Conservation (phyloP, 106 monocot species). For the Dioscorea dumetorum region DNA sequence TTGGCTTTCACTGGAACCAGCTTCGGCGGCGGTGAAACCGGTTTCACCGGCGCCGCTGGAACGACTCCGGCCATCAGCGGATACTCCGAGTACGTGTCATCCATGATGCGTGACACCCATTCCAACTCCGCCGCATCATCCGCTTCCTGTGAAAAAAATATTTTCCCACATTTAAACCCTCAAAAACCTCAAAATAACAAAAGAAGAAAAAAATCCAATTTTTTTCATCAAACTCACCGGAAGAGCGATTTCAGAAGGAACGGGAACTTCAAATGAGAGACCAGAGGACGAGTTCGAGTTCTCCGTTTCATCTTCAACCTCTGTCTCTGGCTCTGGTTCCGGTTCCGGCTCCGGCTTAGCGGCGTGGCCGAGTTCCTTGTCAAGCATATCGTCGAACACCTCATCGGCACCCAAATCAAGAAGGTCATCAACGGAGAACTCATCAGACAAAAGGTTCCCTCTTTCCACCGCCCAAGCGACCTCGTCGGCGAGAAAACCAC, state of each 20-base stretch:
- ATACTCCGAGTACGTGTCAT: conserved; percentile 59
- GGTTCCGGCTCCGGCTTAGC: conserved; percentile 1
- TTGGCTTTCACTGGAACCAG: conserved; percentile 49
- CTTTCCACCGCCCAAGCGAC: conserved; percentile 3
- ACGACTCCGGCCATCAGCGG: background rate
- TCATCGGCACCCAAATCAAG: conserved; percentile 38
- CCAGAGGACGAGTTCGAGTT: conserved; percentile 16
- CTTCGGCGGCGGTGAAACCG: background rate
- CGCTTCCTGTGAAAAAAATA: conserved; percentile 18
- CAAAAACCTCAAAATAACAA: background rate
- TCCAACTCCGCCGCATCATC: conserved; percentile 66
- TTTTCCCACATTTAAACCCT: background rate
- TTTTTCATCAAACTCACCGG: conserved; percentile 19
- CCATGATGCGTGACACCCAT: conserved; percentile 67
- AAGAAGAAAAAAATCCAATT: background rate
- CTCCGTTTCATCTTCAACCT: background rate
- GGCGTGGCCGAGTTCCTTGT: conserved; percentile 5
- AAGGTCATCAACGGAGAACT: conserved; percentile 54
- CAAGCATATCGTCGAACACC: background rate
- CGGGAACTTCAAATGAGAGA: conserved; percentile 16
- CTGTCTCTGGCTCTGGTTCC: too few species aligned
- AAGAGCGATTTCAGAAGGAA: conserved; percentile 28
- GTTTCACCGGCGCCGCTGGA: background rate
- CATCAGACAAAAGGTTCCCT: conserved; percentile 15
- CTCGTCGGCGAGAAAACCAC: background rate